These are phyloP conservation scores for Eucalyptus regnans DNA, from an alignment of 345 rosid genomes.

Conservation along the genomic window DNA sequence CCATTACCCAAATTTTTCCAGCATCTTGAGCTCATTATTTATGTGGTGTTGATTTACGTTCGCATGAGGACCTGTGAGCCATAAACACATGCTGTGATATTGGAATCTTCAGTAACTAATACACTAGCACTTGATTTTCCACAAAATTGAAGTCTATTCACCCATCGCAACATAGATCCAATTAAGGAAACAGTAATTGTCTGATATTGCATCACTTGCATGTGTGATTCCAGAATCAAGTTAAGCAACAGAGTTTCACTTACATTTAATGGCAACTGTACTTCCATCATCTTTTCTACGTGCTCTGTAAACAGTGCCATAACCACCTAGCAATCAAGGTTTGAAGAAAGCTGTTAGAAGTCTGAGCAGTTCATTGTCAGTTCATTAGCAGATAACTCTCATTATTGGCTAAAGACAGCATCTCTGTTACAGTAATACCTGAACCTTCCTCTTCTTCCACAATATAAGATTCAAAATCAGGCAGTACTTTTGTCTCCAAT, in stretches of 20 bases:
- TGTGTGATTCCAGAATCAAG: neutral
- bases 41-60: conserved; percentile 62
- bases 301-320: conserved; percentile 87
- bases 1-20: conserved; percentile 88
- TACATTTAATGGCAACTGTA: conserved; percentile 89
- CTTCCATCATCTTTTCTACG: conserved; percentile 56
- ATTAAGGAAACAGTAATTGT: neutral
- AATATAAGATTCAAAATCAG: conserved; percentile 61
- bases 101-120: neutral
- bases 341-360: neutral
- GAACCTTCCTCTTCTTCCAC: conserved; percentile 92
- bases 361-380: neutral
- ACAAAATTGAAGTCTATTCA: neutral
- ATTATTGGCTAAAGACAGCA: neutral
- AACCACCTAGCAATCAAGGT: conserved; percentile 64
- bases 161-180: neutral
- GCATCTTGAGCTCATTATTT: conserved; percentile 69
- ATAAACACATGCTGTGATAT: neutral
- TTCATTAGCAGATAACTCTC: neutral
- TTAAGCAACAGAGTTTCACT: neutral
- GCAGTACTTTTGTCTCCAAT: conserved; percentile 28
- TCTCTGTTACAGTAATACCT: conserved; percentile 23
- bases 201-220: neutral
- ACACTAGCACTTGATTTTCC: neutral
- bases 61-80: conserved; percentile 69